These are phyloP conservation scores for Stachybotrys elegans DNA, from an alignment of 2,329 filamentous ascomycete species.

Conservation along the genomic window DNA sequence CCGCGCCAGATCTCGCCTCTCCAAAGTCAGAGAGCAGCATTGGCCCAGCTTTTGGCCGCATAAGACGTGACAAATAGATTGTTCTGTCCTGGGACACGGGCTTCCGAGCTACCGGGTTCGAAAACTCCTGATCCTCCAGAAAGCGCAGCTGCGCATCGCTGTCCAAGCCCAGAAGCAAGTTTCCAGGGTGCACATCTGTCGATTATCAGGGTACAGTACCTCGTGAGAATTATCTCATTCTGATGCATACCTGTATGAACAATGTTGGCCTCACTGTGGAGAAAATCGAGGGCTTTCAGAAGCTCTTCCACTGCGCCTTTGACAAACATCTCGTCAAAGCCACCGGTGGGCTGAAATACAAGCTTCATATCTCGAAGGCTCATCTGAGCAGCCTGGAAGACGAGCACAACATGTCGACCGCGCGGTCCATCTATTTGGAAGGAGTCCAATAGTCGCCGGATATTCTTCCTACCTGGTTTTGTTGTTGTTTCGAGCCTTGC, in stretches of 20 bases:
- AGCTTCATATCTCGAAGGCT: constrained; percentile 25
- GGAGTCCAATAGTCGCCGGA: constrained; percentile 13
- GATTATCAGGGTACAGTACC: too few relatives aligned
- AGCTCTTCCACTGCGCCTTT: constrained; percentile 23
- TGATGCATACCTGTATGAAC: constrained; percentile 25
- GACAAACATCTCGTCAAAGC: constrained; percentile 21
- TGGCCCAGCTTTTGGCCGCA: constrained; percentile 16
- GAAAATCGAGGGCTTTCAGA: constrained; percentile 27
- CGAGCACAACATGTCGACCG: constrained; percentile 14
- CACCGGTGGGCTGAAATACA: constrained; percentile 16
- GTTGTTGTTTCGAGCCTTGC: background rate
- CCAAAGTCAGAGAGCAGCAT: constrained; percentile 23
- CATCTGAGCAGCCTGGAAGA: constrained; percentile 21
- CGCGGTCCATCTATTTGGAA: constrained; percentile 15
- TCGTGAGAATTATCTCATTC: too few relatives aligned
- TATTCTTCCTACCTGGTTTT: constrained; percentile 11
- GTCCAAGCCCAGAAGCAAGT: constrained; percentile 15
- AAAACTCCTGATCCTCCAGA: constrained; percentile 16
- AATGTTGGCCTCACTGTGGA: constrained; percentile 24
- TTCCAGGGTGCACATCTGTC: constrained; percentile 19
- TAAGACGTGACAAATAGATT: constrained; percentile 20
- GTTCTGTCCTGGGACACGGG: constrained; percentile 7
- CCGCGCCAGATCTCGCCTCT: constrained; percentile 17
- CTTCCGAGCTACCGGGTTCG: constrained; percentile 17
- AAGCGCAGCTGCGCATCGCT: constrained; percentile 15